Base-by-base conservation (phyloP, 768 basidiomycete genomes). In the Tubosaeta brunneosetosa region DNA sequence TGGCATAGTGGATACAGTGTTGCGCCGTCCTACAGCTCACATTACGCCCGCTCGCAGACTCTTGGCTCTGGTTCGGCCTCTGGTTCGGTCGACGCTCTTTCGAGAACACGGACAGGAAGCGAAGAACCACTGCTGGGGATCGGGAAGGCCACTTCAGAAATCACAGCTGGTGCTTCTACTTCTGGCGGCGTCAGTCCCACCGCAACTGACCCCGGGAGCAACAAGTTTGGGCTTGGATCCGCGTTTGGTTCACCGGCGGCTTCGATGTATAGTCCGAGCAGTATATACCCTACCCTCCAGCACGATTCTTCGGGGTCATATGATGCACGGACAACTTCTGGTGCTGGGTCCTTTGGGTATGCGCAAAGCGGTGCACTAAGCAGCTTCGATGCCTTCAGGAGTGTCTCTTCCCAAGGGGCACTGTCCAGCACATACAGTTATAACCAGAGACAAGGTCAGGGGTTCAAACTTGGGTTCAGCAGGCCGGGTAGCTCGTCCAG, bases 361-460 rank as follows among this genome's bases (percentile, higher is more conserved):
- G 33, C 63, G 6, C 55, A 63, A n/a, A 68, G 66, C 33, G 56
- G 37, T 22, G 60, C 66, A 2, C 55, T 61, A 19, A 66, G 51
- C n/a, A 69, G 58, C 37, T 58, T 68, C 10, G 61, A 67, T 19
- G 47, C 52, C 19, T 49, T 70, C 11, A 41, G 63, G 44, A 68
- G 68, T 13, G 64, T 70, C n/a, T 66, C 66, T 4, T 68, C 68
- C 2, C 66, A 69, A 14, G 68, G 68, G 4, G 66, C 58, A 25
- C 22, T 70, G 14, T 66, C 63, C 11, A 66, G 56, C 34, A 34
- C 42, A 22, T 50, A 63, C 31, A 57, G 51, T 17, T 57, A 60
- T 14, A 55, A 50, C 17, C 58, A 57, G 9, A 38, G 44, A 8
- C 61, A 52, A 33, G 32, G 52, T 37, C 58, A 55, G 9, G 55